Evolutionary conservation across 2,329 filamentous ascomycete species (phyloP).

Genomic region (Mycosphaerella sp.): DNA sequence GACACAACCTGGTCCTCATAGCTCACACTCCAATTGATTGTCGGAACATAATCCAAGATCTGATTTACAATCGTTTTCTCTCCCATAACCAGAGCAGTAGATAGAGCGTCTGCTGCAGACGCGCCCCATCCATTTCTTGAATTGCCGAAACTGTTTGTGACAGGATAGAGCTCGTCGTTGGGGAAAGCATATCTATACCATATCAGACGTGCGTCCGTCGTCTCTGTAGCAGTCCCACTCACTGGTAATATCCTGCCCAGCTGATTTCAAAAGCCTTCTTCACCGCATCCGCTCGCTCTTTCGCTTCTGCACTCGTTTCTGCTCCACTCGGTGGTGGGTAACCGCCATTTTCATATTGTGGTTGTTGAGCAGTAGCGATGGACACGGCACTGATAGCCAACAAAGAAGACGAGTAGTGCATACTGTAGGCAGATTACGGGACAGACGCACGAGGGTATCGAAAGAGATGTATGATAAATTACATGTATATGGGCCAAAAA

Average conservation of each 20-base stretch:
- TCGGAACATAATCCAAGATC: constrained; percentile 64
- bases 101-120: constrained; percentile 73
- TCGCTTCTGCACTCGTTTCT: constrained; percentile 15
- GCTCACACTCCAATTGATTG: constrained; percentile 70
- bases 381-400: constrained; percentile 6
- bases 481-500: not conserved
- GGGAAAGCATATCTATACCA: constrained; percentile 45
- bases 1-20: constrained; percentile 58
- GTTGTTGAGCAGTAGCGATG: constrained; percentile 1
- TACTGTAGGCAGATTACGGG: not conserved
- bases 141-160: constrained; percentile 59
- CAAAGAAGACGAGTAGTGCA: constrained; percentile 4
- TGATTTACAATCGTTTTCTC: constrained; percentile 59
- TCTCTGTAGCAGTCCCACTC: not conserved
- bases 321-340: not conserved
- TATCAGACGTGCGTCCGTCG: not conserved
- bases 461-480: not conserved
- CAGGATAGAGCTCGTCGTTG: constrained; percentile 53
- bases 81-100: constrained; percentile 73
- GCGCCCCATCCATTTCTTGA: constrained; percentile 79
- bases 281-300: constrained; percentile 48
- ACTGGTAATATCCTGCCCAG: constrained; percentile 53
- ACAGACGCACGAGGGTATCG: not conserved
- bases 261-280: constrained; percentile 63
- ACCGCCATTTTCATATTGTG: not conserved